Evolutionary conservation across 1,139 yeast genomes (phyloP).

Genomic region (Saccharomyces hybrid): DNA sequence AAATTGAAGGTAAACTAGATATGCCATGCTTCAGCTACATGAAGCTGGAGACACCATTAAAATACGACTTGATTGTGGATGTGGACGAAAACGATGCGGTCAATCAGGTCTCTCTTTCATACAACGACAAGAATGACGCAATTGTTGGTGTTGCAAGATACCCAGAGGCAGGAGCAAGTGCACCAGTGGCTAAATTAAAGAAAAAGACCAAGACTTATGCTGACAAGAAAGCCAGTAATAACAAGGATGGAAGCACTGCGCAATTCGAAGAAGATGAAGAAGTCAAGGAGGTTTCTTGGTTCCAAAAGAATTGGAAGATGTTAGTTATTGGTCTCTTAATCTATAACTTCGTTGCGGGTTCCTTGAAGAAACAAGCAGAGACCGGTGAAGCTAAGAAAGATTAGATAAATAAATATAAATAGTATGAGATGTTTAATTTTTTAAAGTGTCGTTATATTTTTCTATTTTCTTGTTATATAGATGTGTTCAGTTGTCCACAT

Average conservation of each 20-base stretch:
- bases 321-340: conserved; percentile 23
- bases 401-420: background rate
- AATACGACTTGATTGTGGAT: conserved; percentile 6
- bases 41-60: background rate
- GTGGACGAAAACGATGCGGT: conserved; percentile 9
- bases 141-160: conserved; percentile 12
- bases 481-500: background rate
- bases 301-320: conserved; percentile 29
- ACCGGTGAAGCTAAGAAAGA: background rate
- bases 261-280: conserved; percentile 17
- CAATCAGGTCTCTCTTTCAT: conserved; percentile 11
- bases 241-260: conserved; percentile 15
- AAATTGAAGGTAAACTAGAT: background rate
- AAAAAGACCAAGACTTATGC: conserved; percentile 29
- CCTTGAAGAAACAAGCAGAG: background rate
- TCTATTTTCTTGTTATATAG: background rate
- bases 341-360: conserved; percentile 14
- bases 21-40: conserved; percentile 5
- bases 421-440: background rate
- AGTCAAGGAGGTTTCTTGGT: conserved; percentile 20
- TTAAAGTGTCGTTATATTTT: background rate
- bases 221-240: conserved; percentile 19
- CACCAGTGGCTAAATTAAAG: conserved; percentile 21
- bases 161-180: conserved; percentile 18
- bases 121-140: conserved; percentile 12